Conservation (phyloP, 1,284 basidiomycete species). For the Melampsora americana region DNA sequence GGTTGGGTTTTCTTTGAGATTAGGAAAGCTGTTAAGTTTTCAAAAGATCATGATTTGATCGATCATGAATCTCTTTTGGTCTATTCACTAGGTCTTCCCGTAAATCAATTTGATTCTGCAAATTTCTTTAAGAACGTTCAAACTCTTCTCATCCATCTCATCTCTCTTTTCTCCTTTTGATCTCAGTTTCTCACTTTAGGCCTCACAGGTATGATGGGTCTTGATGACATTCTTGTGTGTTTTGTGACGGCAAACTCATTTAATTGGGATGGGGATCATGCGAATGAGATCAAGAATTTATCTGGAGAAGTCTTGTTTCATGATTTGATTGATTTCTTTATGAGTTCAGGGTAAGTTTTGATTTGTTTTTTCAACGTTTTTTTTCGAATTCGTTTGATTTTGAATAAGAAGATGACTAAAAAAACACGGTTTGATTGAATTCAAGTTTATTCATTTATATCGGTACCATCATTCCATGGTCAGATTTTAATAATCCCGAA, state of each 20-base stretch:
- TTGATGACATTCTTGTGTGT: conserved; percentile 56
- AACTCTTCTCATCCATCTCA: neutral
- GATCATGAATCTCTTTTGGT: conserved; percentile 53
- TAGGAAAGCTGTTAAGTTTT: conserved; percentile 54
- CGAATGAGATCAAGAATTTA: conserved; percentile 49
- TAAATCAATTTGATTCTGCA: no score
- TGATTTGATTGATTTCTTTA: conserved; percentile 60
- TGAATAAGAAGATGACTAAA: no score
- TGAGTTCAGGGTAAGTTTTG: conserved; percentile 54
- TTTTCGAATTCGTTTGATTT: no score
- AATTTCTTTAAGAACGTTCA: neutral
- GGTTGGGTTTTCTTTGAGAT: neutral
- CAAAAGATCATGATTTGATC: conserved; percentile 53
- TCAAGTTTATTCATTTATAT: conserved; percentile 55
- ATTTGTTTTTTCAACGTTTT: neutral
- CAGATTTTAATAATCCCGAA: conserved; percentile 48
- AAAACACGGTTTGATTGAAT: no score
- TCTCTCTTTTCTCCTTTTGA: neutral
- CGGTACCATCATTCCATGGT: conserved; percentile 55
- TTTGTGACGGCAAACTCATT: conserved; percentile 55
- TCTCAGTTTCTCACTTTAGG: conserved; percentile 55
- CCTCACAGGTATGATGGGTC: conserved; percentile 55
- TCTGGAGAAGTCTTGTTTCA: conserved; percentile 59
- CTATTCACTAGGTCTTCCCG: conserved; percentile 55
- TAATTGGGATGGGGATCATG: conserved; percentile 58